Base-by-base conservation (phyloP, 352 stramenopile species). In the Pythium angustatum region DNA sequence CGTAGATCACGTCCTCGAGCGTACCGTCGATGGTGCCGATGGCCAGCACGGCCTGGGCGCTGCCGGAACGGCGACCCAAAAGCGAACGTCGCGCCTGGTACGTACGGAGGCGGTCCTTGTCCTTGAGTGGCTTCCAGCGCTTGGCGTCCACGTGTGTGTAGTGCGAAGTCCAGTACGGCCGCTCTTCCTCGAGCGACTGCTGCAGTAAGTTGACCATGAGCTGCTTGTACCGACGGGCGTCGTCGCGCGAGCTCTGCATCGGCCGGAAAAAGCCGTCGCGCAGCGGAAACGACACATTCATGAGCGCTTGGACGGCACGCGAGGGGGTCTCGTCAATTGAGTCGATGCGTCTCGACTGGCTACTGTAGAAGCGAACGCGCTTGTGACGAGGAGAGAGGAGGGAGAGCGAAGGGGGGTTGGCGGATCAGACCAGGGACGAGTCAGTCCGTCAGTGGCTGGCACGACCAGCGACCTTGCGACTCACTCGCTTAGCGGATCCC, bases 1-100 rank as follows among this genome's bases (percentile, higher is more conserved):
- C 80, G 62, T 82, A 85, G 71, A 88, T 78, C 58, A 83, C 75
- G 62, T 91, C 80, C 59, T 88, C 80, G 9, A 91, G 71, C 27
- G 69, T 77, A 6, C 80, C 80, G 48, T 68, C 49, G 48, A 91
- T 76, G 44, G 73, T 75, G 40, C 78, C 83, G 30, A 81, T 69
- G 17, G 82, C 71, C 17, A 89, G 62, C 50, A 89, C 48, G 47
- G 28, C 17, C n/a, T 59, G 38, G 1, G 47, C 22, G 27, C 33
- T 51, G 15, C 27, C 34, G 4, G 3, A 17, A 4, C 50, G n/a
- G 7, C 31, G 15, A 10, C 31, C 15, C 24, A 64, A 27, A 15
- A 58, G 27, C n/a, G 54, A 48, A 5, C 33, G 21, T 2, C 62
- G 62, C 31, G 43, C 26, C 26, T 54, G 43, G 47, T 68, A 68